A percentile compares a stretch with the other conserved stretches of the same genome.
Evolutionary conservation across 495 filamentous ascomycete genomes (phyloP).

Genomic region (Hypoxylon fuscum): DNA sequence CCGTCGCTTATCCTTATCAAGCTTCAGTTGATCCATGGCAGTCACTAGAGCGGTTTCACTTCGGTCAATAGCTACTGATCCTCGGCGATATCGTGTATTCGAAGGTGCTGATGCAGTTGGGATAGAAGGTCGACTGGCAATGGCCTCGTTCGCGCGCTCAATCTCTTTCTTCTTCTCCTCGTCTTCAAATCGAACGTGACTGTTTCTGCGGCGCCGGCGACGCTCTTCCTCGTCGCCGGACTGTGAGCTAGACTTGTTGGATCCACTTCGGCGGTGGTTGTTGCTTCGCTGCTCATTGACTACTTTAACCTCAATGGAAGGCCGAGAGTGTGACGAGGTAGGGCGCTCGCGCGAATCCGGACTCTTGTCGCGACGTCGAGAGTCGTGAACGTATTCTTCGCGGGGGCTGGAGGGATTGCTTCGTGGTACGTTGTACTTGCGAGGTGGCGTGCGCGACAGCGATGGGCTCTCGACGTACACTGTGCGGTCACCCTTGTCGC

Average conservation of each 20-base stretch:
- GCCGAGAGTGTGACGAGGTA: conserved; percentile 27
- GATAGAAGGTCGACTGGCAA: conserved; percentile 38
- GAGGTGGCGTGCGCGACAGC: conserved; percentile 41
- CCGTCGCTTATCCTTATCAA: conserved; percentile 27
- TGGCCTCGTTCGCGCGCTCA: conserved; percentile 43
- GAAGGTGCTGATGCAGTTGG: conserved; percentile 13
- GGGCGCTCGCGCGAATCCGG: conserved; percentile 28
- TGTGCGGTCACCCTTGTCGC: conserved; percentile 37
- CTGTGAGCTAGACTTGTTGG: conserved; percentile 42
- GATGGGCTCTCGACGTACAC: conserved; percentile 38
- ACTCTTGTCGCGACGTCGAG: conserved; percentile 30
- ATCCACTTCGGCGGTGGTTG: conserved; percentile 37
- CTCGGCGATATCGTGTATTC: conserved; percentile 38
- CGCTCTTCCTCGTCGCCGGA: conserved; percentile 34
- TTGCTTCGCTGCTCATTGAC: conserved; percentile 32
- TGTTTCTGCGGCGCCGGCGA: conserved; percentile 32
- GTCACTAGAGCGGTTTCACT: conserved; percentile 13
- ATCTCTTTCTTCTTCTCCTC: conserved; percentile 51
- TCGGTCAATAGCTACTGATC: conserved; percentile 38
- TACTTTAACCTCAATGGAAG: conserved; percentile 36
- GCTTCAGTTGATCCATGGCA: conserved; percentile 34
- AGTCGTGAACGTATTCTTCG: conserved; percentile 21
- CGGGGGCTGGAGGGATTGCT: conserved; percentile 27
- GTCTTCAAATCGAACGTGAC: conserved; percentile 35
- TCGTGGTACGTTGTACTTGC: conserved; percentile 24